A percentile compares a stretch with the other conserved stretches of the same genome.
phyloP scores from a whole-genome alignment of 2,329 filamentous ascomycete species.

The Ophiognomonia clavigignenti-juglandacearum region DNA sequence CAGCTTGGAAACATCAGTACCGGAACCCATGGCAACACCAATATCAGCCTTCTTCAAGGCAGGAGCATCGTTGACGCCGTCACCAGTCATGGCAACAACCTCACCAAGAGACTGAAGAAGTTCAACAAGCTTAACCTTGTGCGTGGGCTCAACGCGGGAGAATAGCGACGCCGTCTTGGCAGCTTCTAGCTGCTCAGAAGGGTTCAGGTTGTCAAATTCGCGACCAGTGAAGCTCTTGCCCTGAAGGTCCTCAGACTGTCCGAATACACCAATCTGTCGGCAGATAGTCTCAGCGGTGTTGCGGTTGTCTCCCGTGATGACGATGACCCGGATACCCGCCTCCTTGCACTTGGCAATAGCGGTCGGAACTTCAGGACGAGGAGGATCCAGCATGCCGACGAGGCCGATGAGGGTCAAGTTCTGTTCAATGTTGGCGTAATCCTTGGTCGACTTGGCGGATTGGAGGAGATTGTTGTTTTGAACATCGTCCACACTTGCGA shows the following conservation, averaged over 20 bases:
- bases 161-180: slow-evolving; percentile 86
- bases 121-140: slow-evolving; percentile 98
- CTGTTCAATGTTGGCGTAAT: slow-evolving; percentile 86
- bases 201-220: slow-evolving; percentile 82
- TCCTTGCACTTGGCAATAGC: slow-evolving; percentile 87
- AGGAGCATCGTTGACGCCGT: slow-evolving; percentile 96
- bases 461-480: slow-evolving; percentile 63
- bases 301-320: slow-evolving; percentile 97
- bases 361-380: slow-evolving; percentile 80
- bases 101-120: slow-evolving; percentile 88
- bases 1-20: slow-evolving; percentile 93
- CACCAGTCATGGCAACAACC: slow-evolving; percentile 98
- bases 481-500: slow-evolving; percentile 79
- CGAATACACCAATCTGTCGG: slow-evolving; percentile 93
- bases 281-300: slow-evolving; percentile 98
- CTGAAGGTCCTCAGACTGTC: slow-evolving; percentile 69
- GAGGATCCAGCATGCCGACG: slow-evolving; percentile 94
- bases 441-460: slow-evolving; percentile 72
- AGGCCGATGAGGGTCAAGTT: slow-evolving; percentile 92
- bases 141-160: slow-evolving; percentile 88
- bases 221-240: slow-evolving; percentile 95
- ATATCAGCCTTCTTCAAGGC: slow-evolving; percentile 98
- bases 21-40: slow-evolving; percentile 97
- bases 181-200: slow-evolving; percentile 74
- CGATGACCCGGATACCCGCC: slow-evolving; percentile 92